Percentiles rank a stretch among this genome's conserved stretches.
Evolutionary conservation across 2,329 filamentous ascomycete genomes (phyloP).

Genomic region (Fusarium citri): DNA sequence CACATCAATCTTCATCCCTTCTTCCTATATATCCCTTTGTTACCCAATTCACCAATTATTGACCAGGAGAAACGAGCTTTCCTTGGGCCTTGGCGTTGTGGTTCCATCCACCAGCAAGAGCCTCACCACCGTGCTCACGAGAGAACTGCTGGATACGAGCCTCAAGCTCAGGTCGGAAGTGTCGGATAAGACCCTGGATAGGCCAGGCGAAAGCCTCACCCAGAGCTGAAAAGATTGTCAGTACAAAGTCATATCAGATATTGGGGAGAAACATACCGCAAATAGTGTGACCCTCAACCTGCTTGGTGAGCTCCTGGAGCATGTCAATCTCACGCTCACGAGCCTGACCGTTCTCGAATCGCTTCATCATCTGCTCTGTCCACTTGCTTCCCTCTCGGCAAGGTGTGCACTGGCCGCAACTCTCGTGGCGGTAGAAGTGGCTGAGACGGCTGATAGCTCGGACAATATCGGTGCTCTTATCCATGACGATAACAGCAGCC

Average conservation of each 20-base stretch:
- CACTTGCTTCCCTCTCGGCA: conserved; percentile 99
- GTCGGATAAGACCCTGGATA: conserved; percentile 95
- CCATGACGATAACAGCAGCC: conserved; percentile 98
- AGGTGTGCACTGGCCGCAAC: conserved; percentile 98
- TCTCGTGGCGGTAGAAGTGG: conserved; percentile 99
- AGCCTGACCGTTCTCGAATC: conserved; percentile 92
- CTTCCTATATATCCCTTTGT: conserved; percentile 31
- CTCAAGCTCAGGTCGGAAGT: conserved; percentile 97
- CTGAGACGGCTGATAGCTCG: conserved; percentile 91
- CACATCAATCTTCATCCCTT: conserved; percentile 39
- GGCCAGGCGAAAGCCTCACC: conserved; percentile 99
- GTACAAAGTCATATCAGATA: conserved; percentile 16
- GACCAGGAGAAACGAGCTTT: conserved; percentile 87
- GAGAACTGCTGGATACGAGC: conserved; percentile 87
- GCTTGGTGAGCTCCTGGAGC: conserved; percentile 98
- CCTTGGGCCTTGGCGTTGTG: conserved; percentile 81
- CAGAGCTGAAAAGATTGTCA: conserved; percentile 68
- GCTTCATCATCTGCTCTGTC: conserved; percentile 98
- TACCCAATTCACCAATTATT: conserved; percentile 66
- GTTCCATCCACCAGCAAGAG: conserved; percentile 89
- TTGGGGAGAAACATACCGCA: conserved; percentile 73
- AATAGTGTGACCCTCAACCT: conserved; percentile 99
- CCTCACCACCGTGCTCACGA: conserved; percentile 75
- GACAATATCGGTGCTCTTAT: conserved; percentile 96
- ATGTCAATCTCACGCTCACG: conserved; percentile 96